phyloP scores from a whole-genome alignment of 2,329 filamentous ascomycete species.

The Colletotrichum spinosum region DNA sequence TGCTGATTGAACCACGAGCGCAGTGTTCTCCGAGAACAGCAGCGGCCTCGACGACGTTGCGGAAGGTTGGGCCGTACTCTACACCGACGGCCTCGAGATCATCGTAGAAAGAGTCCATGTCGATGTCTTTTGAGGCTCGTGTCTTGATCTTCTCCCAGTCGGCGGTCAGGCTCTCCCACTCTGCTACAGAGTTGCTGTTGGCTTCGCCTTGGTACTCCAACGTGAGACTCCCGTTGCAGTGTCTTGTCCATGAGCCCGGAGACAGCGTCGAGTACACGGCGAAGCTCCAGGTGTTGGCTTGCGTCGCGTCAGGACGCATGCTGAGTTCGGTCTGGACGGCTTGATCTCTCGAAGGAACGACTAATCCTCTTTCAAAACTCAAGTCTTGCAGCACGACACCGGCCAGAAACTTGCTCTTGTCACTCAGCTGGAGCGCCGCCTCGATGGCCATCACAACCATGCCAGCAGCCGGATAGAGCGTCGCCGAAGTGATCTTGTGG shows the following conservation, averaged over 20 bases:
- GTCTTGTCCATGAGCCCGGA: constrained; percentile 9
- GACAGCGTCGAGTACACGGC: constrained; percentile 7
- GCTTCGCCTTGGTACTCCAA: neutral
- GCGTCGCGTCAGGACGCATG: constrained; percentile 1
- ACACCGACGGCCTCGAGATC: constrained; percentile 35
- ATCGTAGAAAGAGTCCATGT: constrained; percentile 37
- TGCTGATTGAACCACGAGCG: constrained; percentile 6
- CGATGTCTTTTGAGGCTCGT: neutral
- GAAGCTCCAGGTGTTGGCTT: constrained; percentile 1
- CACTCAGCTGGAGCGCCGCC: constrained; percentile 15
- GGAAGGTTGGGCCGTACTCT: constrained; percentile 38
- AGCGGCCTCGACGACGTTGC: constrained; percentile 14
- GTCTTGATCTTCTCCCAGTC: neutral
- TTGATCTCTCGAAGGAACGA: constrained; percentile 6
- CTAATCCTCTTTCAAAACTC: constrained; percentile 19
- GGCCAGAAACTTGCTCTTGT: neutral
- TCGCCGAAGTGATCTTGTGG: constrained; percentile 56
- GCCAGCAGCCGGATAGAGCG: constrained; percentile 53
- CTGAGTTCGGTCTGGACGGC: constrained; percentile 14
- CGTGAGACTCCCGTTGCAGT: constrained; percentile 11
- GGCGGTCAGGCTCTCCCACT: neutral
- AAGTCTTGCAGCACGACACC: constrained; percentile 4
- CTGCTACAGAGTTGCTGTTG: neutral
- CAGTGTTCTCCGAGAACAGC: neutral
- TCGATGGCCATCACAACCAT: constrained; percentile 45